Percentiles rank a stretch among this genome's conserved stretches.
Evolutionary conservation across 768 basidiomycete genomes (phyloP).

Genomic region (Steccherinum ochraceum): DNA sequence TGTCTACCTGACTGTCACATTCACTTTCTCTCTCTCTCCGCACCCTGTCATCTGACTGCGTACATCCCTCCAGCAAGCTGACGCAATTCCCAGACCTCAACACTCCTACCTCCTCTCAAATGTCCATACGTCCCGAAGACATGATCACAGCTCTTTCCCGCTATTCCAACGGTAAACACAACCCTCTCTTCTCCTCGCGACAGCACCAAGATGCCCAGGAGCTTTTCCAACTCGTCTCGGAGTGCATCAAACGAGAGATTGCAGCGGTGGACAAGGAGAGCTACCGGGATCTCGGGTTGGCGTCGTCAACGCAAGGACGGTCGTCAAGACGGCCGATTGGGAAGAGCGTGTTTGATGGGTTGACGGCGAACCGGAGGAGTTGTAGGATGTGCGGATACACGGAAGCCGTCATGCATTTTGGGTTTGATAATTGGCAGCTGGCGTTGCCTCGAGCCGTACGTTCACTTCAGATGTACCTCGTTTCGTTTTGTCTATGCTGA

Average conservation of each 20-base stretch:
- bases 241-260: slow-evolving; percentile 85
- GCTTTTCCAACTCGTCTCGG: slow-evolving; percentile 90
- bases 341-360: slow-evolving; percentile 80
- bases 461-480: background rate
- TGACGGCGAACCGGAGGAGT: slow-evolving; percentile 85
- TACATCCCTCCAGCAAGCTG: no score
- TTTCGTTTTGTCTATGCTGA: slow-evolving; percentile 5
- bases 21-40: no score
- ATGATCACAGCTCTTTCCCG: slow-evolving; percentile 67
- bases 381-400: slow-evolving; percentile 90
- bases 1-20: no score
- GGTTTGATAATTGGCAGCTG: slow-evolving; percentile 81
- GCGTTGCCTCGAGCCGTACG: slow-evolving; percentile 56
- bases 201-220: slow-evolving; percentile 99
- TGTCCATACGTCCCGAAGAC: slow-evolving; percentile 62
- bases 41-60: no score
- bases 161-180: slow-evolving; percentile 44
- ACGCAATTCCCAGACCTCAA: slow-evolving; percentile 46
- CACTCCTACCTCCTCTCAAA: slow-evolving; percentile 47
- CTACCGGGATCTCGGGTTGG: slow-evolving; percentile 64
- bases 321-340: slow-evolving; percentile 24
- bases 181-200: slow-evolving; percentile 74
- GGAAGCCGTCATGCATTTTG: slow-evolving; percentile 89
- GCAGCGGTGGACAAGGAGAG: slow-evolving; percentile 66
- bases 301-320: slow-evolving; percentile 26